These are phyloP conservation scores for Pseudocercospora fijiensis DNA, from an alignment of 2,329 filamentous ascomycete species.

Conservation along the genomic window DNA sequence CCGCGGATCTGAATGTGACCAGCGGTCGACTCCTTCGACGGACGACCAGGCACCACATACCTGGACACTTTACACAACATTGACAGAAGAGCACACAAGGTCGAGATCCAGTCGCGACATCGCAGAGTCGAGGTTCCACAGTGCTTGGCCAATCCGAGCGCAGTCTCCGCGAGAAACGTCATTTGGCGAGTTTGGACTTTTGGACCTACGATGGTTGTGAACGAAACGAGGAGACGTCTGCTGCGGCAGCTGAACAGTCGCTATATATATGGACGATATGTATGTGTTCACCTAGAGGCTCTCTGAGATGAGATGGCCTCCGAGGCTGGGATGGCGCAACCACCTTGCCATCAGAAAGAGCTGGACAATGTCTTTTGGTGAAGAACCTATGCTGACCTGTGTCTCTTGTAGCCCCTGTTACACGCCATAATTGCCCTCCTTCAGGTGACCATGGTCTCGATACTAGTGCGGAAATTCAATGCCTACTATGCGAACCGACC, in stretches of 20 bases:
- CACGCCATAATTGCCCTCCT: conserved; percentile 81
- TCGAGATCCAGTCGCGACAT: neutral
- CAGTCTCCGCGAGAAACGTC: neutral
- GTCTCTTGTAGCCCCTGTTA: conserved; percentile 68
- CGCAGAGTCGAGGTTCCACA: neutral
- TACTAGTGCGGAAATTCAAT: conserved; percentile 85
- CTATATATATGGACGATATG: conserved; percentile 71
- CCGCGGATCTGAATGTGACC: neutral
- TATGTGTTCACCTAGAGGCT: conserved; percentile 49
- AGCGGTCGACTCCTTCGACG: neutral
- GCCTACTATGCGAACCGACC: conserved; percentile 89
- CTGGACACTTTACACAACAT: neutral
- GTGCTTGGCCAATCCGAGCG: neutral
- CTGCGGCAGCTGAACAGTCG: conserved; percentile 66
- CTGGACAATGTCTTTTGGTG: neutral
- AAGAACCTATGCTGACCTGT: neutral
- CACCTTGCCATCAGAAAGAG: neutral
- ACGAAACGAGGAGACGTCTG: conserved; percentile 53
- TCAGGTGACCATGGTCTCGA: conserved; percentile 81
- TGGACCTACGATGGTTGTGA: conserved; percentile 39
- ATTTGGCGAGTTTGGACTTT: neutral
- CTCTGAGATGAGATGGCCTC: neutral
- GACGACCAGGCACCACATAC: neutral
- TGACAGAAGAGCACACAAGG: neutral
- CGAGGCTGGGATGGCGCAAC: neutral